These are phyloP conservation scores for Aethionema arabicum DNA, from an alignment of 345 rosid genomes.

Conservation along the genomic window DNA sequence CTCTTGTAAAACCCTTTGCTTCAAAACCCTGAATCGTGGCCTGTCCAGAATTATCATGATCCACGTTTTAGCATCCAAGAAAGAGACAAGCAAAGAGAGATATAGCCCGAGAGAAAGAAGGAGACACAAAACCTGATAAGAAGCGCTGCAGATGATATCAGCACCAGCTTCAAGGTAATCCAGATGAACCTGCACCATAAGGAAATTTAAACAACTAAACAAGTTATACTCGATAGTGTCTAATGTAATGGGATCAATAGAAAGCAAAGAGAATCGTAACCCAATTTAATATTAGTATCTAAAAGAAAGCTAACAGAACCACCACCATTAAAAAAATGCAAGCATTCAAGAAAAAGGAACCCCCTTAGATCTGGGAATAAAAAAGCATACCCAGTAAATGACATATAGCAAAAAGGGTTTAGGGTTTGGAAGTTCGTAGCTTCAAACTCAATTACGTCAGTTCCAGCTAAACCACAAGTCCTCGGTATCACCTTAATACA, in stretches of 20 bases:
- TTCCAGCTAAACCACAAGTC: neutral
- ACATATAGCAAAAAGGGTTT: neutral
- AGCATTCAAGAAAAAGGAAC: neutral
- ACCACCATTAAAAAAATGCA: neutral
- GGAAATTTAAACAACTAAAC: slow-evolving; percentile 21
- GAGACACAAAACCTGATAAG: slow-evolving; percentile 58
- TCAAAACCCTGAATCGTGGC: slow-evolving; percentile 82
- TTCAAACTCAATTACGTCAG: neutral
- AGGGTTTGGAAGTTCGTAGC: neutral
- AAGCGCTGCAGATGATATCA: slow-evolving; percentile 67
- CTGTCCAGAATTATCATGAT: slow-evolving; percentile 37
- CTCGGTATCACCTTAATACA: neutral
- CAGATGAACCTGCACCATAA: slow-evolving; percentile 61
- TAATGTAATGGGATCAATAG: neutral
- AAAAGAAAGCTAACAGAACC: neutral
- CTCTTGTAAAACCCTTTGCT: slow-evolving; percentile 62
- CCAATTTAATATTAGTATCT: neutral
- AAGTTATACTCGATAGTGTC: slow-evolving; percentile 14
- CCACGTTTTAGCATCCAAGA: slow-evolving; percentile 11
- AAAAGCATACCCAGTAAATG: neutral
- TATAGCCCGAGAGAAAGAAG: neutral
- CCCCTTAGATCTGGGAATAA: neutral
- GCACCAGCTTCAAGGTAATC: slow-evolving; percentile 90
- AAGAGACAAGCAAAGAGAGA: neutral
- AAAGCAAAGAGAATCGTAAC: neutral